Evolutionary conservation across 805 yeast species (phyloP), one percentile per base, ranked within the genome.

Genomic region (Starmerella tilneyi): DNA sequence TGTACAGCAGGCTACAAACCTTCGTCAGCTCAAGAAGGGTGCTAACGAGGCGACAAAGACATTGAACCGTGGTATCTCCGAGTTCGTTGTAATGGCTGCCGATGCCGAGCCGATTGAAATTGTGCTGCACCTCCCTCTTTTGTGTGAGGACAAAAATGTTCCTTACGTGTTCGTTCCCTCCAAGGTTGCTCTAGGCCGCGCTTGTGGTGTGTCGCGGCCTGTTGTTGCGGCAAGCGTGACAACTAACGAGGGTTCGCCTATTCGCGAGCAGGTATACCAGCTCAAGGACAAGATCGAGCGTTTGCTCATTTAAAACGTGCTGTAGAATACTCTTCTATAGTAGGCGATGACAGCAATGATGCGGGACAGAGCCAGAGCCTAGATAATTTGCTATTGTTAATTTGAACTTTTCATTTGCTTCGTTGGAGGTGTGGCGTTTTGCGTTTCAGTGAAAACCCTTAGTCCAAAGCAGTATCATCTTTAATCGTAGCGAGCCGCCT

Each of bases 41-140:
- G 98, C 99, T 59, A 92, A 92, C 69, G 99, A 92, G 74, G 94
- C 97, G 63, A 92, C 96, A 72, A 89, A 89, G 78, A 89, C 96
- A 61, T 78, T 89, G 72, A 89, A 89, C 83, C 84, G 97, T 76
- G 98, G 98, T 80, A 89, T 89, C 63, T 84, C 96, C 61, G 98
- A 89, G 74, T 89, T 89, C 76, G 88, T 89, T 69, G 84, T 89
- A 73, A 85, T 92, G 96, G 98, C 99, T 57, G 99, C 98, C 60
- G 99, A 92, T 67, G 86, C 98, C 62, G 95, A 88, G 72, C 99
- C 99, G 61, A 88, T 92, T 64, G 99, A 92, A 74, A 89, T 92
- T 69, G 79, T 92, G 64, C 78, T 92, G 70, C 98, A 92, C 68
- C 77, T 92, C 68, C 99, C 99, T 42, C 77, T 92, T 61, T 75